Percentiles rank a stretch among this genome's conserved stretches.
Conservation (phyloP, 306 rosid genomes). For the Quercus dentata region DNA sequence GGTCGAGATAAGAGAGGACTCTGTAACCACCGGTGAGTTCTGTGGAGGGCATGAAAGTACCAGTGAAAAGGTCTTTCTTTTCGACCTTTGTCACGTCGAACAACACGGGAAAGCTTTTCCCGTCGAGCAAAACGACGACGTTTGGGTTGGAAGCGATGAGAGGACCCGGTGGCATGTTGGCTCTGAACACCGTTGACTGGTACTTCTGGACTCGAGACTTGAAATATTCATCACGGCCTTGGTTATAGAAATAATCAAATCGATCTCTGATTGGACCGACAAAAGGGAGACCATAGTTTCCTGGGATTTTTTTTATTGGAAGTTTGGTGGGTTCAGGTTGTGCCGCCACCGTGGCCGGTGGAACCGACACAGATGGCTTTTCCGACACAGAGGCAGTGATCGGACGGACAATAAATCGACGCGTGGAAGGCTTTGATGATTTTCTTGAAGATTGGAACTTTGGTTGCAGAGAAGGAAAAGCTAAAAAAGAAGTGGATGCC, state of each 20-base stretch:
- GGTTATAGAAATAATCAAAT: constrained; percentile 66
- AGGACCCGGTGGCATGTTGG: constrained; percentile 94
- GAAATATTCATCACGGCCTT: constrained; percentile 68
- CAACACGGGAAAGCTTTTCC: constrained; percentile 70
- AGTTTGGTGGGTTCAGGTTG: constrained; percentile 22
- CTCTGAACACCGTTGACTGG: constrained; percentile 71
- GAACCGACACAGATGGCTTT: constrained; percentile 18
- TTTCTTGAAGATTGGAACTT: constrained; percentile 12
- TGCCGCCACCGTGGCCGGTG: constrained; percentile 17
- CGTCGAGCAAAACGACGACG: constrained; percentile 80
- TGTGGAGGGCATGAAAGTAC: constrained; percentile 76
- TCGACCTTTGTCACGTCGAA: constrained; percentile 75
- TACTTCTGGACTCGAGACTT: constrained; percentile 52
- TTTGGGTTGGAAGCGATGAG: constrained; percentile 46
- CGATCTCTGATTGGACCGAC: constrained; percentile 72
- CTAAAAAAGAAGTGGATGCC: constrained; percentile 29
- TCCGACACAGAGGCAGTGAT: constrained; percentile 55
- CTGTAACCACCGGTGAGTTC: constrained; percentile 92
- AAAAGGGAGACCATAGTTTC: constrained; percentile 67
- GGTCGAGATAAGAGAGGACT: constrained; percentile 83
- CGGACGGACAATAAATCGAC: constrained; percentile 1
- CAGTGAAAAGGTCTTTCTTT: constrained; percentile 74
- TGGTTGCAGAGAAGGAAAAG: constrained; percentile 39
- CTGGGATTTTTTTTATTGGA: constrained; percentile 65
- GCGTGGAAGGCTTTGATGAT: neutral